Evolutionary conservation across 2,329 filamentous ascomycete species (phyloP), one percentile per base, ranked within the genome.

Genomic region (Didymella arachidicola): DNA sequence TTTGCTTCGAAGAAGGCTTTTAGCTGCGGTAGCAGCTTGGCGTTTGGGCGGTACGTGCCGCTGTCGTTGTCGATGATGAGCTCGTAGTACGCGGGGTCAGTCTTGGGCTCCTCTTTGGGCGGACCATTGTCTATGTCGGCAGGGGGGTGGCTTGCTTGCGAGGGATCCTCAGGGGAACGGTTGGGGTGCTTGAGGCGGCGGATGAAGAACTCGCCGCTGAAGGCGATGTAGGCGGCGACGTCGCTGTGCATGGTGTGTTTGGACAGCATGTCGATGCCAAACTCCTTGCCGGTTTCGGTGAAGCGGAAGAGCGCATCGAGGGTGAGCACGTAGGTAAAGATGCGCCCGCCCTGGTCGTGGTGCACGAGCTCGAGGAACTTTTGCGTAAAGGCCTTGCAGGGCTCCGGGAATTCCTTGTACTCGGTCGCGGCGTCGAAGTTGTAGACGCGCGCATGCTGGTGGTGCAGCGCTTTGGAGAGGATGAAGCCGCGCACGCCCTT

Each of bases 161-260:
- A 47, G 34, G 72, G 67, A 19, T 78, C 76, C 3, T 74, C 70
- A 6, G 73, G 70, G 7, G 68, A 69, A 22, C 73, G 77, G 51
- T 77, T 72, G 5, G 76, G 77, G 66, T 86, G 82, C 62, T 82
- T 84, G 26, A 91, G 82, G 2, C 90, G 85, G 14, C 92, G 86
- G 62, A 98, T 84, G 75, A 97, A 95, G 77, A 98, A 98, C 73
- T 98, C 94, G 41, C 94, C 94, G 0, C 91, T 92, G 73, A 89
- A 97, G 22, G 93, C 94, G 63, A 97, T 92, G 75, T 97, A 97
- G 2, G 91, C 90, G 34, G 88, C 90, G 1, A 97, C 93, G 75
- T 97, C 89, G 64, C 91, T 94, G 79, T 98, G 94, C 92, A 98
- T 97, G 39, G 92, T 96, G 77, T 98, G 94, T 76, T 98, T 98